Base-by-base conservation (phyloP, 2,329 filamentous ascomycete species). In the Monosporascus sp. region DNA sequence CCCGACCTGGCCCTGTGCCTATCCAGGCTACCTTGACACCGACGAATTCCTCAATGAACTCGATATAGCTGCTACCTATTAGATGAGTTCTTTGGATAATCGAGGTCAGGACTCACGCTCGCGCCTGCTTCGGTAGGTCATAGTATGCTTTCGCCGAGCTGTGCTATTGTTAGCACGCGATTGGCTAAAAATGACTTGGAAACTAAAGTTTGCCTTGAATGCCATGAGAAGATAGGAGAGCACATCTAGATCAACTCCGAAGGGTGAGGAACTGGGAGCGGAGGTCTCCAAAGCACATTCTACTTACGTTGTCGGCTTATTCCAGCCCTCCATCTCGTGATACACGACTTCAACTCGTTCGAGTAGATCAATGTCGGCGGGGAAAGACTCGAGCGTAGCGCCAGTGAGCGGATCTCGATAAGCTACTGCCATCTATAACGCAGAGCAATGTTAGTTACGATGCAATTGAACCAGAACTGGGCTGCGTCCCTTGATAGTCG, bases 401-500 rank as follows among this genome's bases (percentile, higher is more conserved):
- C 36, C 50, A 20, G 36, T 52, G n/a, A 40, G 44, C 20, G 44
- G 22, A 45, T 48, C 50, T 16, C 45, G 22, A 31, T 41, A 27
- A 34, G 37, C 34, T 19, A 52, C 26, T 6, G 38, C 36, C 16
- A 50, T 43, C 45, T 52, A n/a, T 17, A 45, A 31, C 9, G 9
- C 27, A 20, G 11, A 27, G 43, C 7, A 19, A 14, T 16, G 45
- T 52, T 48, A 38, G 37, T 22, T 37, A 11, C 26, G 22, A 34
- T 36, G 4, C 11, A 26, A 37, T n/a, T 52, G 27, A 14, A 49
- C 20, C 37, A 22, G 47, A 19, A 40, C 27, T 14, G 34, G 34
- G 20, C 20, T 49, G 6, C 22, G 22, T 36, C 46, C 44, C 69
- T 91, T 88, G 71, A 95, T 81, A 64, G 84, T 85, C 9, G 82